phyloP scores from a whole-genome alignment of 192 early-diverging fungal species.

The Entrophospora sp. region DNA sequence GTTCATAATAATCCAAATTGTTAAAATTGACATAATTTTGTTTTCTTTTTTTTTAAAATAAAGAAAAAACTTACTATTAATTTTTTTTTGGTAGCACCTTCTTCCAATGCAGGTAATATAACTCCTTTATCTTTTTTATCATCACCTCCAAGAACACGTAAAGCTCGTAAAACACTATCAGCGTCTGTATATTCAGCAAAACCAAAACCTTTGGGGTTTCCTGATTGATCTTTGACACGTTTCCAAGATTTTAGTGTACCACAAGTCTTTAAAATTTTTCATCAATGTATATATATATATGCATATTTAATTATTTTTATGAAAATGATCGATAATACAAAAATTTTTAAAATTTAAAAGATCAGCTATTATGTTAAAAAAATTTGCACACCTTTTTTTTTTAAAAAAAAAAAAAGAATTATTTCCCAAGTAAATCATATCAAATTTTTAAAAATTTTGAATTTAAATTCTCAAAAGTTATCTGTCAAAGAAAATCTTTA shows the following conservation, averaged over 20 bases:
- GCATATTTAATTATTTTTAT: too few relatives aligned
- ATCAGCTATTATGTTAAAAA: not conserved
- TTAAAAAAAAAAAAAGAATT: too few relatives aligned
- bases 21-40: too few relatives aligned
- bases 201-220: constrained; percentile 59
- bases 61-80: constrained; percentile 30
- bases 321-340: not conserved
- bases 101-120: constrained; percentile 29
- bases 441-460: too few relatives aligned
- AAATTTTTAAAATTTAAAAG: not conserved
- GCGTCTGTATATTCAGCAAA: constrained; percentile 62
- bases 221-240: constrained; percentile 48
- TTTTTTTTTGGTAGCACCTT: constrained; percentile 26
- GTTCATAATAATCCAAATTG: too few relatives aligned
- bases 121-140: constrained; percentile 23
- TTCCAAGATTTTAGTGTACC: constrained; percentile 59
- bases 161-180: constrained; percentile 49
- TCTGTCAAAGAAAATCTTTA: too few relatives aligned
- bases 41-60: too few relatives aligned
- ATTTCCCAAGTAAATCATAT: too few relatives aligned
- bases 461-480: too few relatives aligned
- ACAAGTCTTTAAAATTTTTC: constrained; percentile 41
- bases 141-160: constrained; percentile 44
- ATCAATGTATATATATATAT: too few relatives aligned
- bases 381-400: not conserved